Conservation (phyloP, 257 asterid genomes). For the Cruciata laevipes region DNA sequence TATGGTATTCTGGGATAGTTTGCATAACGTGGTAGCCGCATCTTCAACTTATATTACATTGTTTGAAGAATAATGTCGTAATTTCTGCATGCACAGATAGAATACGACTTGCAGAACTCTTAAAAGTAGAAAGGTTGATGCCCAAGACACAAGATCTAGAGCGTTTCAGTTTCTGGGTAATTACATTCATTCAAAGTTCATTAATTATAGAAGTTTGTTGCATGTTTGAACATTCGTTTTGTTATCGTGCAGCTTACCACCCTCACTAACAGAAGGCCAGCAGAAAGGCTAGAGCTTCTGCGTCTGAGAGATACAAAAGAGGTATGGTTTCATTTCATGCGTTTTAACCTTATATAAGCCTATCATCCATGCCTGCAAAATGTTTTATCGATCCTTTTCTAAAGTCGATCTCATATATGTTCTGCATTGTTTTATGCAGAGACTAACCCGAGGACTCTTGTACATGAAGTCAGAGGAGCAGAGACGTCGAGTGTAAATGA, state of each 20-base stretch:
- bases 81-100: constrained; percentile 45
- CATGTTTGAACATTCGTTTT: constrained; percentile 9
- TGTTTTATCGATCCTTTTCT: background rate
- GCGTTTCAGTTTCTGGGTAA: constrained; percentile 98
- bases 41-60: background rate
- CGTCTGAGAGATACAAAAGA: constrained; percentile 68
- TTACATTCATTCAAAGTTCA: constrained; percentile 10
- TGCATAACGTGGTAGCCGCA: background rate
- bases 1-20: constrained; percentile 5
- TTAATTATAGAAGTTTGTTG: constrained; percentile 1
- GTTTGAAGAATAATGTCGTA: background rate
- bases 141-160: constrained; percentile 78
- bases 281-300: constrained; percentile 86
- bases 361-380: background rate
- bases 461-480: constrained; percentile 70
- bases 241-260: constrained; percentile 64
- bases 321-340: constrained; percentile 32
- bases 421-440: constrained; percentile 38
- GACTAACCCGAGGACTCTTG: constrained; percentile 59
- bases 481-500: constrained; percentile 37
- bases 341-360: background rate
- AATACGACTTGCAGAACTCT: constrained; percentile 68
- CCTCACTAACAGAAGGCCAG: constrained; percentile 64
- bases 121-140: constrained; percentile 82
- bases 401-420: background rate